Conservation (phyloP, 495 filamentous ascomycete genomes). For the Glutinoglossum americanum region DNA sequence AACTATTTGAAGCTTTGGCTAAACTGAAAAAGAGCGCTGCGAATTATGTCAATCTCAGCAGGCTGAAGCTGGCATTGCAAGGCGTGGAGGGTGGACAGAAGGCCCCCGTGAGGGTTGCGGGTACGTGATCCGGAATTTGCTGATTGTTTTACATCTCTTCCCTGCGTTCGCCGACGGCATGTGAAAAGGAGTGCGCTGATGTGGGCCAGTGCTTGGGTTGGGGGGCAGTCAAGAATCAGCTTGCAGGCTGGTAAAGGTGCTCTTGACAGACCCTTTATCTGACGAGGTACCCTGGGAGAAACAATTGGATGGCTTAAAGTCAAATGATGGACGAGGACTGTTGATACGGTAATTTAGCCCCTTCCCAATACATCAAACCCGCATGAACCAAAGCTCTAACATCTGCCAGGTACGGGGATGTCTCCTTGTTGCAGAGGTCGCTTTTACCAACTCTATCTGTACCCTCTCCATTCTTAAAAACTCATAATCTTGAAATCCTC, state of each 20-base stretch:
- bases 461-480: conserved; percentile 45
- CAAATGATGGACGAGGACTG: conserved; percentile 26
- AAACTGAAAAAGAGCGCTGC: neutral
- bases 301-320: conserved; percentile 28
- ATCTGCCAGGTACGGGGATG: conserved; percentile 25
- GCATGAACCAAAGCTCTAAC: neutral
- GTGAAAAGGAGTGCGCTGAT: neutral
- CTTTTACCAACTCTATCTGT: conserved; percentile 35
- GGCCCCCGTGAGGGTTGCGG: conserved; percentile 1
- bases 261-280: conserved; percentile 61
- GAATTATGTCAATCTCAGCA: conserved; percentile 2
- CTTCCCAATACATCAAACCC: neutral
- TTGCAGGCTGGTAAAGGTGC: conserved; percentile 39
- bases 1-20: neutral
- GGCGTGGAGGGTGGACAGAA: neutral
- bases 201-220: neutral
- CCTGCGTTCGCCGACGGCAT: neutral
- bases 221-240: conserved; percentile 23
- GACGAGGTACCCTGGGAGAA: conserved; percentile 47
- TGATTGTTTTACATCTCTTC: neutral
- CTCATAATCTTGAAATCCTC: conserved; percentile 56
- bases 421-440: conserved; percentile 4
- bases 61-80: neutral
- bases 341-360: conserved; percentile 30
- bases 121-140: neutral